A percentile compares a stretch with the other conserved stretches of the same genome.
These are phyloP conservation scores for Exophiala phaeomuriformis DNA, from an alignment of 2,329 filamentous ascomycete species.

Conservation along the genomic window DNA sequence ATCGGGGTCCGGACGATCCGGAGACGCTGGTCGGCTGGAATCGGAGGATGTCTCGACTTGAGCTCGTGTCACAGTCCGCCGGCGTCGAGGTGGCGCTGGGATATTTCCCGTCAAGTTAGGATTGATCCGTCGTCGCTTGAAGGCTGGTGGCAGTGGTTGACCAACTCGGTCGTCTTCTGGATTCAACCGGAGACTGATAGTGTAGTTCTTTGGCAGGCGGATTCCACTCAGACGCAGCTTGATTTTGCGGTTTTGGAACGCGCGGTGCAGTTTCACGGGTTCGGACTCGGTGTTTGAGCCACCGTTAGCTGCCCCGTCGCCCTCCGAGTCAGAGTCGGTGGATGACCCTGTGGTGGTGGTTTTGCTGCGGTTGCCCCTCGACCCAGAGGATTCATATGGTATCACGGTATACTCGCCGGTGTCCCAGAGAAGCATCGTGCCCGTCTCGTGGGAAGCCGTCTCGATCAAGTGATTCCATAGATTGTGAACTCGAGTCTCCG, in stretches of 20 bases:
- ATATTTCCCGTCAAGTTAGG: not conserved
- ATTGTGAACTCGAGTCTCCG: conserved; percentile 56
- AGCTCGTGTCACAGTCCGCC: not conserved
- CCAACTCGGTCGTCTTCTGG: conserved; percentile 36
- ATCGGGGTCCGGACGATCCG: not conserved
- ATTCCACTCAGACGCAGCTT: conserved; percentile 49
- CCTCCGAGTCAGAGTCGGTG: conserved; percentile 28
- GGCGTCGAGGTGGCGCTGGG: conserved; percentile 18
- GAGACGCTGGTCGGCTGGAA: conserved; percentile 6
- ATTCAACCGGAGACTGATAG: conserved; percentile 48
- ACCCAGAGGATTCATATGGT: conserved; percentile 34
- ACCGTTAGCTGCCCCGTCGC: conserved; percentile 5
- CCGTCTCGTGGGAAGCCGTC: conserved; percentile 48
- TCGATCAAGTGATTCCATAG: conserved; percentile 58
- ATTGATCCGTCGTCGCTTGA: conserved; percentile 22
- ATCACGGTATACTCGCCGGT: conserved; percentile 53
- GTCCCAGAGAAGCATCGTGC: conserved; percentile 57
- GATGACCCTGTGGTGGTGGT: not conserved
- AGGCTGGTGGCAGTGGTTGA: conserved; percentile 28
- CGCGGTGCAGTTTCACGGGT: conserved; percentile 43
- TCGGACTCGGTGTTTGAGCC: conserved; percentile 26
- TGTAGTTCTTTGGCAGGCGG: conserved; percentile 48
- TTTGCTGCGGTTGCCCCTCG: conserved; percentile 15
- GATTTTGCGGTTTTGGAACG: conserved; percentile 52
- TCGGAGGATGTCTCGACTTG: conserved; percentile 3